Evolutionary conservation across 805 yeast species (phyloP), one percentile per base, ranked within the genome.

Genomic region (Nakazawaea populi): DNA sequence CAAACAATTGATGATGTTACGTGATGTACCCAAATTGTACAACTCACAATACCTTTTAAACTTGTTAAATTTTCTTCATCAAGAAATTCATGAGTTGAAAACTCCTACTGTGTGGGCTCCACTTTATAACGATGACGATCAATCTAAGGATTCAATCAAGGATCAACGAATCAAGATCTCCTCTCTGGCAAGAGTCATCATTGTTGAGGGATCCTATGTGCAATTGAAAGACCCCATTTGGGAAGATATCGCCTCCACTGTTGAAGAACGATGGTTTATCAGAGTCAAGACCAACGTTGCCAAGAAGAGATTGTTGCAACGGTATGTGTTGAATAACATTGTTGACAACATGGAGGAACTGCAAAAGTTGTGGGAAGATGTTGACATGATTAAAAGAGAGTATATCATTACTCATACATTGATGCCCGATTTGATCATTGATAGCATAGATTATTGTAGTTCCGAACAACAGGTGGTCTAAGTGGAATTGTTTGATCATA

Each of bases 21-120:
- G 76, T 27, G 77, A 76, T 5, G 75, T 76, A 2, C 75, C 76
- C 14, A 71, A 69, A 52, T 71, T 76, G 11, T 72, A 72, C 56
- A 64, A 73, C 47, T 64, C 66, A 18, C 38, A 44, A 30, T 24
- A 39, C 7, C 64, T 70, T 45, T 49, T 69, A 14, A 56, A 52
- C 4, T 53, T 62, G 57, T 56, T 49, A 55, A 52, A 36, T n/a
- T 32, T 58, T 4, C 56, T 69, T n/a, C 44, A 45, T 6, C 71
- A 65, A 18, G 73, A 74, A 6, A 67, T 70, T 47, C 69, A 70
- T 53, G 73, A 69, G 34, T 31, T 45, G 7, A 7, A 32, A 30
- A 50, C 53, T 2, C 39, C 56, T 70, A 71, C 58, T 55, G 60
- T 43, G n/a, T 61, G 31, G 67, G 68, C 48, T 70, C 69, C 74